Base-by-base conservation (phyloP, 441 rosid species). In the Pelargonium cotyledonis region DNA sequence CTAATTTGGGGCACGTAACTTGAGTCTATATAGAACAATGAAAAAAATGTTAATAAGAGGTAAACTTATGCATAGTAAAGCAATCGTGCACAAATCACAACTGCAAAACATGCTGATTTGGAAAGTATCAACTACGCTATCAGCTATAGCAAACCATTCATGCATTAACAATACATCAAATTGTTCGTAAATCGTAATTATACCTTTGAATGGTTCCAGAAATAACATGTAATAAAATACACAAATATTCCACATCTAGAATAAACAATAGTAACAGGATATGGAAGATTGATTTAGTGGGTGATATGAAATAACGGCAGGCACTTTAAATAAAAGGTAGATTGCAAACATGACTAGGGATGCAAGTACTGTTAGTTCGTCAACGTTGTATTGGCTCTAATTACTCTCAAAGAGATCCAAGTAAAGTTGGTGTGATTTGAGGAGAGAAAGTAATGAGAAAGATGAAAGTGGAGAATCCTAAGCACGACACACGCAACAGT, bases 381-480 rank as follows among this genome's bases (percentile, higher is more conserved):
- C 77, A 80, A 77, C 78, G 68, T 68, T 46, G 75, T 72, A 76
- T 15, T 66, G 76, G 9, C 79, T 72, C 47, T 61, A 58, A 66
- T 67, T 38, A 62, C 68, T 71, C 72, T 61, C 4, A 68, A 73
- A 80, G 69, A 73, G 76, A 70, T 74, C 79, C 73, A 65, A 65
- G 71, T 58, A 80, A 83, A 83, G 80, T 68, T 49, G 31, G 72
- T 73, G 66, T 72, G 68, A 73, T 79, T 77, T 72, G 78, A 70
- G 75, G 41, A 68, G 72, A 70, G 67, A 70, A 72, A 8, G 70
- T 31, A 57, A 53, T 63, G 61, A 63, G 75, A 65, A 74, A 78
- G 69, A 74, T 46, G 66, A 65, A 75, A 84, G 84, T 80, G 80
- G 87, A 70, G 86, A 83, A 86, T 84, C 89, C 85, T 65, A 79